phyloP scores from a whole-genome alignment of 2,329 filamentous ascomycete genomes.

The Neoarthrinium moseri region DNA sequence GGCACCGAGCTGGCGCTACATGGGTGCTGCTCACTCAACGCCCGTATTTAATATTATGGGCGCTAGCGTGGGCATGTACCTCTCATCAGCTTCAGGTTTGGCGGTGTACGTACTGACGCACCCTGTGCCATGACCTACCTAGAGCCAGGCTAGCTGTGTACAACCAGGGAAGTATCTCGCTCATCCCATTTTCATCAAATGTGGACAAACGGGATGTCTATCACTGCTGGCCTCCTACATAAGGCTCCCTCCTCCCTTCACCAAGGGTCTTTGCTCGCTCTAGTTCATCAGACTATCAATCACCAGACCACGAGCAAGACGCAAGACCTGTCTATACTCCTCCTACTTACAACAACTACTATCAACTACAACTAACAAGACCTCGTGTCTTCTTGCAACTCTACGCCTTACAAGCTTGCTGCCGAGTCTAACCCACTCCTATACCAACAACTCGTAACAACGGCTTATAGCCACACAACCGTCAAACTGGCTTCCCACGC shows the following conservation, averaged over 20 bases:
- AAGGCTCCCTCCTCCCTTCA: constrained; percentile 25
- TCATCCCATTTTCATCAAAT: constrained; percentile 17
- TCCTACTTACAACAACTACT: constrained; percentile 15
- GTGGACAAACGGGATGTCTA: constrained; percentile 18
- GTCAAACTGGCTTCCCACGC: constrained; percentile 7
- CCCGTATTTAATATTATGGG: constrained; percentile 11
- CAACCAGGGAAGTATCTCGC: constrained; percentile 21
- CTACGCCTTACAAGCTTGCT: neutral
- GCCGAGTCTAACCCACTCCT: neutral
- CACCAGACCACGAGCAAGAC: constrained; percentile 12
- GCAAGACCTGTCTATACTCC: constrained; percentile 27
- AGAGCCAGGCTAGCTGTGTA: constrained; percentile 13
- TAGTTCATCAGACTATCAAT: constrained; percentile 21
- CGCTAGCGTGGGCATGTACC: constrained; percentile 21
- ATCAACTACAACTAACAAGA: neutral
- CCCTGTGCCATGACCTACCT: constrained; percentile 11
- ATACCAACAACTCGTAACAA: neutral
- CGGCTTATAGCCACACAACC: constrained; percentile 5
- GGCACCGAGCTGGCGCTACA: constrained; percentile 21
- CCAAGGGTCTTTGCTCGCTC: constrained; percentile 14
- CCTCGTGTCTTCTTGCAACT: neutral
- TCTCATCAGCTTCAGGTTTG: constrained; percentile 11
- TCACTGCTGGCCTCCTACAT: constrained; percentile 25
- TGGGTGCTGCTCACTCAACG: constrained; percentile 10
- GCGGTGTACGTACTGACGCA: constrained; percentile 33